A percentile compares a stretch with the other conserved stretches of the same genome.
Conservation (phyloP, 2,329 filamentous ascomycete species). For the Exutisphaerella laricina region DNA sequence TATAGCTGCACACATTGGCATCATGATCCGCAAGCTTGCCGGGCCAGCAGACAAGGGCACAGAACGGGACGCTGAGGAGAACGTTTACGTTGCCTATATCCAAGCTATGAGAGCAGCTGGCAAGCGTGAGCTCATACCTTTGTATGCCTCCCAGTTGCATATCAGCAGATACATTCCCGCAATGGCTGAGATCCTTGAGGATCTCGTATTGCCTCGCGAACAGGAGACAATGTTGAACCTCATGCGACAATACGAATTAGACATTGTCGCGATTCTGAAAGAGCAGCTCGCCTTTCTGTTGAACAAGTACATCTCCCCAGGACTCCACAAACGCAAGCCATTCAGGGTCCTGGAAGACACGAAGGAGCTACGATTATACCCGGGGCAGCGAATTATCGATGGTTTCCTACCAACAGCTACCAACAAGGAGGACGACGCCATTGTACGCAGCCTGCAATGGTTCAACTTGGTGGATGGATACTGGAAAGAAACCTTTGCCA, state of each 20-base stretch:
- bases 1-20: constrained; percentile 50
- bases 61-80: constrained; percentile 56
- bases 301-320: constrained; percentile 18
- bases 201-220: constrained; percentile 60
- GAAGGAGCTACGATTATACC: constrained; percentile 39
- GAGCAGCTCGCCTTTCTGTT: constrained; percentile 50
- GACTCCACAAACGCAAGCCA: constrained; percentile 10
- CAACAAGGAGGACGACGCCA: constrained; percentile 59
- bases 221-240: constrained; percentile 65
- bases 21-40: constrained; percentile 53
- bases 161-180: constrained; percentile 60
- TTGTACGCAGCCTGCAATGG: constrained; percentile 83
- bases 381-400: constrained; percentile 59
- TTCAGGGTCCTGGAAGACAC: constrained; percentile 50
- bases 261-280: constrained; percentile 67
- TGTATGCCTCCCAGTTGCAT: constrained; percentile 78
- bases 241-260: constrained; percentile 68
- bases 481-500: constrained; percentile 64
- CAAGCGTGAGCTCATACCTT: constrained; percentile 71
- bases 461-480: constrained; percentile 67
- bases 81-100: constrained; percentile 75
- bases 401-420: constrained; percentile 60
- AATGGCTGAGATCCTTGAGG: constrained; percentile 70
- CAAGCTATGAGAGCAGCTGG: constrained; percentile 67
- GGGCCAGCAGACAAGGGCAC: constrained; percentile 36